Base-by-base conservation (phyloP, 139 green algal genomes). In the Microglena sp. region DNA sequence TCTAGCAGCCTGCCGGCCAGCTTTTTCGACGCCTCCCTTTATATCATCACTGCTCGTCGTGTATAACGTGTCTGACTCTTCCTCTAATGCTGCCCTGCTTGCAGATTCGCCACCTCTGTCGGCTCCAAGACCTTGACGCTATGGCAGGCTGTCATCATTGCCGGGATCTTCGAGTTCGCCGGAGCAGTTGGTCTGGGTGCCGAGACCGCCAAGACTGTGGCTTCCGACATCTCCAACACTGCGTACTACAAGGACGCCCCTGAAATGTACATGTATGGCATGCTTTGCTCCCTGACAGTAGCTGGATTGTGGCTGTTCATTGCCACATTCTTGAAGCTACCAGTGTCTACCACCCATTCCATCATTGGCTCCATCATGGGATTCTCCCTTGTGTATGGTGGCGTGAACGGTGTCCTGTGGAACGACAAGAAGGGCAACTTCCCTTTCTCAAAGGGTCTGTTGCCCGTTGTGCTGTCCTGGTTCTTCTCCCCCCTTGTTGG, bases 301-400 rank as follows among this genome's bases (percentile, higher is more conserved):
- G 70, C 75, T 5, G 70, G 75, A 21, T 59, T 64, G 1, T 82
- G 70, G 70, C 70, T 82, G 21, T 27, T 76, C 26, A 4, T 87
- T 0, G 81, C 81, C 3, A 76, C 74, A 1, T 67, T 68, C 59
- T 67, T 11, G 24, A 66, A 69, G 29, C 69, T 87, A 54, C 70
- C 76, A 11, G 80, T 87, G 53, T 81, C 68, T 55, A 84, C 77
- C 21, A 87, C 81, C 24, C 81, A 84, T 64, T 82, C 73, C 55
- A 64, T 71, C 54, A 56, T 84, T 54, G 74, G 73, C 4, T 64
- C 67, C 2, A 64, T 80, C 21, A 68, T 79, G 34, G 76, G 76
- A 8, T 79, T 80, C 54, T 57, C 35, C 0, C 66, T 83, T 0
- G 69, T 79, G 44, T 73, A 58, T 33, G 72, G 71, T 18, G 71